Evolutionary conservation across 1,139 yeast species (phyloP).

Genomic region (Diutina rugosa): DNA sequence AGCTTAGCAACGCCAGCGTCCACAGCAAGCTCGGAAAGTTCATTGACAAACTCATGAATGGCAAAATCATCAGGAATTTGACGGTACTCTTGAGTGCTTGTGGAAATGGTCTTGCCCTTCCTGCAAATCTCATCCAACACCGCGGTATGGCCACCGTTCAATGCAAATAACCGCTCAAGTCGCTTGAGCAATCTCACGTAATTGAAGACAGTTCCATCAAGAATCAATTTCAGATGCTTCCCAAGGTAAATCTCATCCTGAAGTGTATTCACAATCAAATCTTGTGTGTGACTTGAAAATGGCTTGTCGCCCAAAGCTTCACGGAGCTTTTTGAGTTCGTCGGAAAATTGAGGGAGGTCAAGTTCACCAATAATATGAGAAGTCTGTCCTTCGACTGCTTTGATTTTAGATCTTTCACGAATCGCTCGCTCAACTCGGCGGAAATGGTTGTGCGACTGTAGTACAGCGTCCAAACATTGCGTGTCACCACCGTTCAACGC

Average conservation of each 20-base stretch:
- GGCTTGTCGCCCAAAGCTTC: neutral
- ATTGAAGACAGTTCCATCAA: neutral
- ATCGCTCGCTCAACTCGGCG: slow-evolving; percentile 12
- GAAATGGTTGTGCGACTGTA: slow-evolving; percentile 15
- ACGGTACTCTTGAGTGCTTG: slow-evolving; percentile 8
- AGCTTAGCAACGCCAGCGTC: slow-evolving; percentile 8
- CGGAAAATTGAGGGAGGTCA: neutral
- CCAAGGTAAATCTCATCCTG: neutral
- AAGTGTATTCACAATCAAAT: neutral
- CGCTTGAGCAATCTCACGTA: slow-evolving; percentile 9
- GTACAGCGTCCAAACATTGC: slow-evolving; percentile 9
- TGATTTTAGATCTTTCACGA: slow-evolving; percentile 4
- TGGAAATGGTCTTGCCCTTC: neutral
- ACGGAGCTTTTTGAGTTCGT: neutral
- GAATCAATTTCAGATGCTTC: neutral
- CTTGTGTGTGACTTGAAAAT: neutral
- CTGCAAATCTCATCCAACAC: slow-evolving; percentile 5
- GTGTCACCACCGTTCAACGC: neutral
- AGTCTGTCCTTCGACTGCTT: neutral
- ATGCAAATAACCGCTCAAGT: slow-evolving; percentile 8
- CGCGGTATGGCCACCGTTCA: slow-evolving; percentile 11
- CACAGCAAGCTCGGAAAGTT: slow-evolving; percentile 16
- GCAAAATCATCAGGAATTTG: slow-evolving; percentile 26
- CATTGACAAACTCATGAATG: slow-evolving; percentile 21
- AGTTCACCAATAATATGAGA: slow-evolving; percentile 4